Evolutionary conservation across 1,139 yeast genomes (phyloP).

Genomic region (Candida gigantensis): DNA sequence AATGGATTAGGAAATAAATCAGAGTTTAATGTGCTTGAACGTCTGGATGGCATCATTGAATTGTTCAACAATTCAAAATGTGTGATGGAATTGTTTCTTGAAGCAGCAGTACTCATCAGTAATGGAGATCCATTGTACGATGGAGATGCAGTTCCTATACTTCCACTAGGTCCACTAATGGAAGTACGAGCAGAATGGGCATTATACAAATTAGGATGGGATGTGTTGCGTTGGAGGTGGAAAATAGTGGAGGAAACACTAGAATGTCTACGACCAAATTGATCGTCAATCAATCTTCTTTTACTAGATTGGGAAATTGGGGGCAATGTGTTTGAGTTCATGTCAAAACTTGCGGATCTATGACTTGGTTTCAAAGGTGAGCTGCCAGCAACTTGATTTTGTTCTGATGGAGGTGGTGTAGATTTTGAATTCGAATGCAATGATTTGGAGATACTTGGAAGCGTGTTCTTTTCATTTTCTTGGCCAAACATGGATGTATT

Average conservation of each 20-base stretch:
- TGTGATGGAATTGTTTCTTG: conserved; percentile 40
- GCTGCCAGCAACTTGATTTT: conserved; percentile 9
- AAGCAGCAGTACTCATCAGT: conserved; percentile 27
- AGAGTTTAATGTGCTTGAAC: conserved; percentile 43
- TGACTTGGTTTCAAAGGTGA: conserved; percentile 11
- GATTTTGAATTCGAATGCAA: conserved; percentile 7
- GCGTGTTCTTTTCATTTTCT: conserved; percentile 15
- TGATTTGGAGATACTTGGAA: conserved; percentile 9
- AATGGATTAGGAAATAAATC: conserved; percentile 45
- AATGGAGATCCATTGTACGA: conserved; percentile 33
- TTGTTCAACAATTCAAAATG: conserved; percentile 32
- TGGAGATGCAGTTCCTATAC: conserved; percentile 27
- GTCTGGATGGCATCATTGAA: conserved; percentile 23
- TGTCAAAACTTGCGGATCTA: conserved; percentile 39
- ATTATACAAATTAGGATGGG: conserved; percentile 22
- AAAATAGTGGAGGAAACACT: conserved; percentile 25
- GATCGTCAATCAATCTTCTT: conserved; percentile 32
- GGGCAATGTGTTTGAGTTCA: conserved; percentile 22
- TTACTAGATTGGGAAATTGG: conserved; percentile 24
- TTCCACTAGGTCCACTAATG: conserved; percentile 10
- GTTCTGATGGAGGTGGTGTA: conserved; percentile 12
- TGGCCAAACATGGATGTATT: conserved; percentile 41
- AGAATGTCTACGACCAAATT: conserved; percentile 28
- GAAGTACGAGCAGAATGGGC: conserved; percentile 9
- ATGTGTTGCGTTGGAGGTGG: conserved; percentile 15